Conservation (phyloP, 2,329 filamentous ascomycete genomes). For the Pezicula carpinea region DNA sequence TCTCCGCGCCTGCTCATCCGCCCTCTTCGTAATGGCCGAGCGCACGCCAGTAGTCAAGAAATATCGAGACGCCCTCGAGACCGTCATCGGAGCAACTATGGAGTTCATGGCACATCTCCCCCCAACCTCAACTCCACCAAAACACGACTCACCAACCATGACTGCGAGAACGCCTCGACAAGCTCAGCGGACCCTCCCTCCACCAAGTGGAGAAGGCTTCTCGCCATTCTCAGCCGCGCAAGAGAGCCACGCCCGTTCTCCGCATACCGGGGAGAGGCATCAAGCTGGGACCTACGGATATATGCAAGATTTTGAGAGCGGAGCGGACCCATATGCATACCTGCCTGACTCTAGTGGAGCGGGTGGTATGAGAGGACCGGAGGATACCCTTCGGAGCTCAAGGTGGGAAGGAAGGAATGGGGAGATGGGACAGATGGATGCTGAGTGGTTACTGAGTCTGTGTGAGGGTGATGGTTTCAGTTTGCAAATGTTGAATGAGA, state of each 20-base stretch:
- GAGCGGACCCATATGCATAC: conserved; percentile 9
- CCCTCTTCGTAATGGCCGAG: conserved; percentile 42
- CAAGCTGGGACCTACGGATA: conserved; percentile 3
- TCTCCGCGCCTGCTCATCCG: conserved; percentile 35
- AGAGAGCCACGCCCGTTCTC: conserved; percentile 13
- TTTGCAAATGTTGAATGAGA: conserved; percentile 8
- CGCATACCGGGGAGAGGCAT: conserved; percentile 1
- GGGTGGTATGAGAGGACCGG: conserved; percentile 7
- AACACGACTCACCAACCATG: not conserved
- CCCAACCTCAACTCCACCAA: not conserved
- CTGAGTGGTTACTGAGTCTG: conserved; percentile 20
- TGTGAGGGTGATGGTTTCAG: conserved; percentile 10
- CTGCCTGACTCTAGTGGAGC: conserved; percentile 12
- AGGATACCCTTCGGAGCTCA: not conserved
- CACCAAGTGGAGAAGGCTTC: conserved; percentile 2
- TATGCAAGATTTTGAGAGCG: conserved; percentile 2
- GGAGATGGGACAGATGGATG: conserved; percentile 23
- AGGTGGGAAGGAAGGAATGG: conserved; percentile 20
- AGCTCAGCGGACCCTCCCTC: not conserved
- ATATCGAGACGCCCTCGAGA: conserved; percentile 37
- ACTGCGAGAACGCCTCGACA: not conserved
- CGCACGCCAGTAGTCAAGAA: conserved; percentile 38
- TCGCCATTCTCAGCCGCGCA: conserved; percentile 12
- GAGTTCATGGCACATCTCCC: conserved; percentile 23
- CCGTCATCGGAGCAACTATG: conserved; percentile 37